These are phyloP conservation scores for Gymnopilus junonius DNA, from an alignment of 768 basidiomycete species.

Conservation along the genomic window DNA sequence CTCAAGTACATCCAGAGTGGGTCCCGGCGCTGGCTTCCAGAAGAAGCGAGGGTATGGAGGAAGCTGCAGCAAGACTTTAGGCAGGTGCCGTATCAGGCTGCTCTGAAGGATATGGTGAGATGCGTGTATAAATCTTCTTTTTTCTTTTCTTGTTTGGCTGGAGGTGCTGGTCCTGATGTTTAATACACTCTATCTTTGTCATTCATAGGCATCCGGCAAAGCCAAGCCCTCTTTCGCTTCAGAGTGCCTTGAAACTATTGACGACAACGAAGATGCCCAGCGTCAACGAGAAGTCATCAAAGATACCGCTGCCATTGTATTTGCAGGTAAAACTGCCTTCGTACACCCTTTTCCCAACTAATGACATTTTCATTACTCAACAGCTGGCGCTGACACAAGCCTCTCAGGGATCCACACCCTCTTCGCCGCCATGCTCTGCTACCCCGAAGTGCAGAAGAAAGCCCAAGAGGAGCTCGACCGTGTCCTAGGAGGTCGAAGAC, in stretches of 20 bases:
- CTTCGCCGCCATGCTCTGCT: conserved; percentile 41
- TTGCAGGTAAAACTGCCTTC: conserved; percentile 26
- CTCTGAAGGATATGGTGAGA: conserved; percentile 29
- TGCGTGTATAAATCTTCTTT: neutral
- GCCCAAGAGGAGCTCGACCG: conserved; percentile 46
- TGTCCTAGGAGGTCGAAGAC: conserved; percentile 36
- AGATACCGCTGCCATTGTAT: conserved; percentile 46
- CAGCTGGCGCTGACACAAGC: conserved; percentile 33
- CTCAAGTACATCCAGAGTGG: conserved; percentile 54
- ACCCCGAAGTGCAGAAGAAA: conserved; percentile 41
- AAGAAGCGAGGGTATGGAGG: conserved; percentile 52
- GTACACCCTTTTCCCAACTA: neutral
- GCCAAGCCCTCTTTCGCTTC: conserved; percentile 30
- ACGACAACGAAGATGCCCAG: conserved; percentile 20
- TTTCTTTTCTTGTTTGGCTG: neutral
- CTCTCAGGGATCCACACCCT: conserved; percentile 32
- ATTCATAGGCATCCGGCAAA: conserved; percentile 21
- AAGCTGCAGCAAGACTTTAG: conserved; percentile 38
- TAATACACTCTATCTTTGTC: too few species aligned
- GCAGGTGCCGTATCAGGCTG: conserved; percentile 38
- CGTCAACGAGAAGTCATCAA: conserved; percentile 30
- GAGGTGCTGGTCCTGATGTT: too few species aligned
- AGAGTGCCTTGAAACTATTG: conserved; percentile 21
- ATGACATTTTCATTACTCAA: too few species aligned
- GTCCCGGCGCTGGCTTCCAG: conserved; percentile 66